Evolutionary conservation across 768 basidiomycete species (phyloP).

Genomic region (Russula earlei): DNA sequence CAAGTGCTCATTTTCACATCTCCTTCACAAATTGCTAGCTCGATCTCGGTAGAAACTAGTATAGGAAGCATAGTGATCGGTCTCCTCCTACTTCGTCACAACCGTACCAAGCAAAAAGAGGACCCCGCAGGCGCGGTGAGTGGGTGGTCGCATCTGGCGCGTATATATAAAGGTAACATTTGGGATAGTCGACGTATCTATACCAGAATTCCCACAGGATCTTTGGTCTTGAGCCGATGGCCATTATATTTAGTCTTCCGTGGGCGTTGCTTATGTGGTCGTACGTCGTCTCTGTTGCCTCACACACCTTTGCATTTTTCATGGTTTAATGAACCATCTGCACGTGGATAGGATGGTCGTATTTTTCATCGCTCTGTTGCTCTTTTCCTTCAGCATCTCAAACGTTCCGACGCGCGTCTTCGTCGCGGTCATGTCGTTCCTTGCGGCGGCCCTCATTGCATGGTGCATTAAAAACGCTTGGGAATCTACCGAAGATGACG

Average conservation of each 20-base stretch:
- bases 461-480: conserved; percentile 1
- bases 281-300: neutral
- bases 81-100: conserved; percentile 15
- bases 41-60: conserved; percentile 38
- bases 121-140: conserved; percentile 10
- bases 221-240: conserved; percentile 12
- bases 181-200: conserved; percentile 2
- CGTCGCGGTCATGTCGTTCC: neutral
- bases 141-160: neutral
- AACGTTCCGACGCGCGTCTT: too few relatives aligned
- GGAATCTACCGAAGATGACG: neutral
- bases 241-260: conserved; percentile 8
- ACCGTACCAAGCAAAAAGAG: conserved; percentile 4
- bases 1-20: conserved; percentile 23
- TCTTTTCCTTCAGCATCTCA: too few relatives aligned
- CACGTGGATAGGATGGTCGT: too few relatives aligned
- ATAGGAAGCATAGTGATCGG: conserved; percentile 33
- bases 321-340: neutral
- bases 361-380: too few relatives aligned
- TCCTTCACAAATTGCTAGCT: conserved; percentile 40
- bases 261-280: conserved; percentile 13
- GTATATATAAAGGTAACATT: neutral
- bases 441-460: neutral
- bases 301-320: neutral
- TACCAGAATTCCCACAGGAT: neutral